Base-by-base conservation (phyloP, 192 early-diverging fungal genomes). In the Backusella morwellensis region DNA sequence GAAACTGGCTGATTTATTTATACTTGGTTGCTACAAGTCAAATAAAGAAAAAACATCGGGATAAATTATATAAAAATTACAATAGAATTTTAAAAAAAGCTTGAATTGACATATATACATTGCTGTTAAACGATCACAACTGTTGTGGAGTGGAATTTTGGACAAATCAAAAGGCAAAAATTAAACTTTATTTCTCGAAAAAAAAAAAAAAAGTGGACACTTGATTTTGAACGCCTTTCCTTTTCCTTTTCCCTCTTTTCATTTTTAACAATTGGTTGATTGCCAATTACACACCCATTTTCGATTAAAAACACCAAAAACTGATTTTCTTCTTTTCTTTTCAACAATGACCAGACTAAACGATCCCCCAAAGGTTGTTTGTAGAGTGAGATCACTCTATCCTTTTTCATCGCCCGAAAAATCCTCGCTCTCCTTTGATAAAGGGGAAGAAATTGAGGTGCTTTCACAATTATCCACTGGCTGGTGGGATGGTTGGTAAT, bases 401-500 rank as follows among this genome's bases (percentile, higher is more conserved):
- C 92, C 96, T 77, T 99, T 96, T 86, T 79, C 88, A 66, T 93
- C 92, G 63, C 86, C 88, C 19, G 95, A 96, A 70, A 82, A 88
- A 63, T 91, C 93, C 21, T 91, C 90, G 36, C 88, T 99, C 29
- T 86, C 91, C 6, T 97, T 99, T 82, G 88, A 88, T 40, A 88
- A 89, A 75, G 95, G 92, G 75, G 95, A 97, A 77, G 83, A 93
- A 74, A 96, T 99, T 77, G 92, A 96, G 72, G 98, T 99, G 8
- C 83, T 97, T 5, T 92, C 92, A 6, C 94, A 94, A 75, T 90
- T 98, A 29, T 91, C 93, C 75, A 94, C 95, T 0, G 98, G 97
- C 15, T 99, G 98, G 98, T 99, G 98, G 98, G 96, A 97, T 80
- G 98, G 98, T 19, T 83, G 92, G 81, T 73, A 76, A 68, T 38